Evolutionary conservation across 345 rosid species (phyloP).

Genomic region (Bruguiera parviflora): DNA sequence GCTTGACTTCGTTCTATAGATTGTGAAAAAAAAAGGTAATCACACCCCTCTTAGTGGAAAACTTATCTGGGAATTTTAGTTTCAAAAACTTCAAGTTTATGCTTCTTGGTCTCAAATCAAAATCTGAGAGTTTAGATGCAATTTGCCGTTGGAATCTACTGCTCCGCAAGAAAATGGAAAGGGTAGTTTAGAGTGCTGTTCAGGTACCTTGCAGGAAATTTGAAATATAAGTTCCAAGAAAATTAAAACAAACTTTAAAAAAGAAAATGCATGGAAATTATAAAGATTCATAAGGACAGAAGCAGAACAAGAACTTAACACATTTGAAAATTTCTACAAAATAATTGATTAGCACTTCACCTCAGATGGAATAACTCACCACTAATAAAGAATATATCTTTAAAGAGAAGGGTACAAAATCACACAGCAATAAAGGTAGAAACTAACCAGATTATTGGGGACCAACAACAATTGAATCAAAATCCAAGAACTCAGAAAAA

Average conservation of each 20-base stretch:
- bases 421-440: background rate
- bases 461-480: background rate
- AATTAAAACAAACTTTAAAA: background rate
- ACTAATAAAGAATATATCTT: background rate
- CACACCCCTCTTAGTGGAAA: background rate
- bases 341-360: too few species aligned
- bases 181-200: background rate
- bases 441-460: background rate
- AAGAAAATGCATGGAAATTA: background rate
- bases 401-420: background rate
- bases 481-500: background rate
- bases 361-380: too few species aligned
- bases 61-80: background rate
- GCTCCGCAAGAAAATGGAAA: constrained; percentile 7
- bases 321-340: background rate
- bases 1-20: background rate
- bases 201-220: background rate
- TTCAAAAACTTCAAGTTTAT: background rate
- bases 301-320: background rate
- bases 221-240: background rate
- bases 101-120: background rate
- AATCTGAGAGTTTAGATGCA: background rate
- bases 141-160: background rate
- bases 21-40: background rate
- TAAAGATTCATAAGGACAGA: background rate